A percentile compares a stretch with the other conserved stretches of the same genome.
These are phyloP conservation scores for Scutellaria galericulata DNA, from an alignment of 257 asterid genomes.

Conservation along the genomic window DNA sequence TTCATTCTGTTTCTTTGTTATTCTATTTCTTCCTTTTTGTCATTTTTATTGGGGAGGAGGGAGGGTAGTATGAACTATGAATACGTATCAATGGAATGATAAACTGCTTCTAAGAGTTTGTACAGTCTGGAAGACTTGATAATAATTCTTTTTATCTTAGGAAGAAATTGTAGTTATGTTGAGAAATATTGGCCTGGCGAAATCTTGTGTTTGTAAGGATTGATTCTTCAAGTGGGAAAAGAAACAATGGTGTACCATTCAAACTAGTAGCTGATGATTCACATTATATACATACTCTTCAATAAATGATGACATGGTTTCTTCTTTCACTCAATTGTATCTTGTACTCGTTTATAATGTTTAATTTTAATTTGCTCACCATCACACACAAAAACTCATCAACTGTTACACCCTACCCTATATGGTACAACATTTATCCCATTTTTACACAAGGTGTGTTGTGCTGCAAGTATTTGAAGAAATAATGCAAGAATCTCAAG, in stretches of 20 bases:
- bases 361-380: background rate
- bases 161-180: slow-evolving; percentile 43
- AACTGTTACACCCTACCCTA: too few species aligned
- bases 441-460: too few species aligned
- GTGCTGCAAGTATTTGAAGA: too few species aligned
- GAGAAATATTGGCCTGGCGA: background rate
- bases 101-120: slow-evolving; percentile 46
- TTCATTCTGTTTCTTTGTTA: slow-evolving; percentile 4
- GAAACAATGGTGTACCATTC: slow-evolving; percentile 10
- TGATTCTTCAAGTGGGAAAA: slow-evolving; percentile 30
- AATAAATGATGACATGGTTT: too few species aligned
- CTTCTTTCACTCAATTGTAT: too few species aligned
- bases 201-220: slow-evolving; percentile 29
- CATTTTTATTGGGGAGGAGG: slow-evolving; percentile 2
- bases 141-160: slow-evolving; percentile 38
- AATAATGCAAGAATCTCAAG: too few species aligned
- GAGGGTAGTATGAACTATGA: slow-evolving; percentile 37
- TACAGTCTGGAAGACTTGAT: slow-evolving; percentile 51
- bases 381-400: background rate
- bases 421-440: too few species aligned
- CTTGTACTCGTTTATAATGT: background rate
- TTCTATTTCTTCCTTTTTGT: slow-evolving; percentile 4
- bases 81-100: slow-evolving; percentile 27
- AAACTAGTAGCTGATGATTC: background rate
- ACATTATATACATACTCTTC: background rate